Percentiles rank a stretch among this genome's conserved stretches.
These are phyloP conservation scores for Aquanectria penicillioides DNA, from an alignment of 2,329 filamentous ascomycete species.

Conservation along the genomic window DNA sequence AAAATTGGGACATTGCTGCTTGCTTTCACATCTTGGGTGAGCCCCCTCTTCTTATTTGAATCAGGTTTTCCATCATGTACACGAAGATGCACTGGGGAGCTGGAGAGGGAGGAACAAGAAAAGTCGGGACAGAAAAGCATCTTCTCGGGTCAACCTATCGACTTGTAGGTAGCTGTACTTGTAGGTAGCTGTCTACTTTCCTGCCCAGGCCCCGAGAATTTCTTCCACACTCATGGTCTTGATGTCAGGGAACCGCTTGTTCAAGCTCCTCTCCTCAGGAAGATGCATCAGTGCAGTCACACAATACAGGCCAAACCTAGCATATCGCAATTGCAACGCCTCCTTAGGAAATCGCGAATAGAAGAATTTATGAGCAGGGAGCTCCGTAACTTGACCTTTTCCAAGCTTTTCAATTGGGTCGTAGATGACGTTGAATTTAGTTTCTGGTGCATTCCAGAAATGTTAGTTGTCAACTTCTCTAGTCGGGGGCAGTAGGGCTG, in stretches of 20 bases:
- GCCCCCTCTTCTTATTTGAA: too few species aligned
- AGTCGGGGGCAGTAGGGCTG: background rate
- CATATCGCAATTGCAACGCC: background rate
- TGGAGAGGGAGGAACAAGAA: too few species aligned
- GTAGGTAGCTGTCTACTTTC: too few species aligned
- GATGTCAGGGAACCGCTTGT: background rate
- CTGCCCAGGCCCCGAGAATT: background rate
- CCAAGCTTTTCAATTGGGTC: background rate
- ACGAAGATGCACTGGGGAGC: too few species aligned
- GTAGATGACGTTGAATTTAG: background rate
- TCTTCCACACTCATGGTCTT: background rate
- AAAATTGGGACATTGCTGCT: conserved; percentile 22
- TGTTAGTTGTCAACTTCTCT: too few species aligned
- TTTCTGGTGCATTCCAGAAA: background rate
- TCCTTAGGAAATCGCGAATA: background rate
- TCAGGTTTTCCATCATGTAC: too few species aligned
- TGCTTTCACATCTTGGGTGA: conserved; percentile 48
- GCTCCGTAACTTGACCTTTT: background rate
- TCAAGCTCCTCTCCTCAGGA: background rate
- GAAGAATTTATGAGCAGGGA: background rate
- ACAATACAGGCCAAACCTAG: background rate
- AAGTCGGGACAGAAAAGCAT: too few species aligned
- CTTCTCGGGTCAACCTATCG: too few species aligned
- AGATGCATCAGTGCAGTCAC: background rate
- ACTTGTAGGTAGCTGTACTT: too few species aligned